Evolutionary conservation across 345 rosid species (phyloP).

Genomic region (Eucalyptus tenuipes): DNA sequence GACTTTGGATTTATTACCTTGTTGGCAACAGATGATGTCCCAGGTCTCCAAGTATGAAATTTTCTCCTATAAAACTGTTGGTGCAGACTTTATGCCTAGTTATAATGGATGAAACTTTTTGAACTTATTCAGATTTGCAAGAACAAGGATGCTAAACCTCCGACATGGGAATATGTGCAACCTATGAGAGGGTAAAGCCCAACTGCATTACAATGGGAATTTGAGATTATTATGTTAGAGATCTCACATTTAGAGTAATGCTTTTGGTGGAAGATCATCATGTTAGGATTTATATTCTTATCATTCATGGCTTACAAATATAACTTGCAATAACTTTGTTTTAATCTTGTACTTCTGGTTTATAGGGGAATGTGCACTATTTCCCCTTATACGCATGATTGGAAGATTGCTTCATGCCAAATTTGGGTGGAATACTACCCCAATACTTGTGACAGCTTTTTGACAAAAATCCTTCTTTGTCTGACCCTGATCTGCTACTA

Average conservation of each 20-base stretch:
- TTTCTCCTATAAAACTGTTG: not conserved
- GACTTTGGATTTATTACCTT: conserved; percentile 77
- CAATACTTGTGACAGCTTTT: no score
- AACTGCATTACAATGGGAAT: not conserved
- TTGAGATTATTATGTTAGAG: not conserved
- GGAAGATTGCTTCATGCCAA: no score
- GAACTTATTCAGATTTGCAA: conserved; percentile 45
- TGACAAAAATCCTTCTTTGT: not conserved
- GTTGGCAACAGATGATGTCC: conserved; percentile 63
- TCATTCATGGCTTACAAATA: not conserved
- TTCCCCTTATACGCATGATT: no score
- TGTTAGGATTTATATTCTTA: not conserved
- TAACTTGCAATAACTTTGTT: not conserved
- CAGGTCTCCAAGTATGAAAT: conserved; percentile 60
- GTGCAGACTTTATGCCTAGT: not conserved
- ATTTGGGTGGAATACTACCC: no score
- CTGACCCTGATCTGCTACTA: not conserved
- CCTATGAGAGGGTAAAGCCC: conserved; percentile 54
- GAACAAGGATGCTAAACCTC: conserved; percentile 65
- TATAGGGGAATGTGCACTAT: not conserved
- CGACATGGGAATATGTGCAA: conserved; percentile 62
- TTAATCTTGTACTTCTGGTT: not conserved
- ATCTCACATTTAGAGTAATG: not conserved
- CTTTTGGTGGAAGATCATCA: not conserved
- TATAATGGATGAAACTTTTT: not conserved